Evolutionary conservation across 2,329 filamentous ascomycete species (phyloP), one percentile per base, ranked within the genome.

Genomic region (Geoglossum cookeanum): DNA sequence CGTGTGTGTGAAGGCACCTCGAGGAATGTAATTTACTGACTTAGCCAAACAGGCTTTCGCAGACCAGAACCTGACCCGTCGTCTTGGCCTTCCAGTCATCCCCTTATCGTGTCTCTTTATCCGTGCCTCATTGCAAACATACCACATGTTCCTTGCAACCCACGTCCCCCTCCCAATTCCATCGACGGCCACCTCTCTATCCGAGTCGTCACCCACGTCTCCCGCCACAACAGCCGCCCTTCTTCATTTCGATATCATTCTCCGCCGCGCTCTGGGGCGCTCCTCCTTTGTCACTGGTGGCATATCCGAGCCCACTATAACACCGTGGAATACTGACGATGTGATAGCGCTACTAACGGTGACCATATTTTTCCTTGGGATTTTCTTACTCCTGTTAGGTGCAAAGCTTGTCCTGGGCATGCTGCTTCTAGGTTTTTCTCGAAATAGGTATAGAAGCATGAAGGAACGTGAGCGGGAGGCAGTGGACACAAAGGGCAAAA

Each of bases 61-160:
- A 11, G 85, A 94, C 29, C 90, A 92, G 30, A 91, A 94, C 29
- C 74, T 98, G 1, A 95, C 88, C 3, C 86, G 90, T 59, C 81
- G 92, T 17, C 79, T 98, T 0, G 92, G 92, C 0, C 75, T 98
- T 0, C 92, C 92, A 0, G 84, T 97, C 33, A 85, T 98, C 52
- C 92, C 92, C 0, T 76, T 98, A 0, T 91, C 90, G 1, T 97
- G 90, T 63, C 81, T 98, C 53, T 96, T 98, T 70, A 92, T 98
- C 68, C 83, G 94, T 48, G 88, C 94, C 52, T 90, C 87, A 0
- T 78, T 97, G 48, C 92, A 98, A 68, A 96, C 91, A 5, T 98
- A 97, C 69, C 86, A 96, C 70, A 97, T 97, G 91, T 94, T 97
- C 66, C 78, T 97, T 13, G 87, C 90, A 3, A 90, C 87, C 0